Base-by-base conservation (phyloP, 345 rosid genomes). In the Linum lewisii region DNA sequence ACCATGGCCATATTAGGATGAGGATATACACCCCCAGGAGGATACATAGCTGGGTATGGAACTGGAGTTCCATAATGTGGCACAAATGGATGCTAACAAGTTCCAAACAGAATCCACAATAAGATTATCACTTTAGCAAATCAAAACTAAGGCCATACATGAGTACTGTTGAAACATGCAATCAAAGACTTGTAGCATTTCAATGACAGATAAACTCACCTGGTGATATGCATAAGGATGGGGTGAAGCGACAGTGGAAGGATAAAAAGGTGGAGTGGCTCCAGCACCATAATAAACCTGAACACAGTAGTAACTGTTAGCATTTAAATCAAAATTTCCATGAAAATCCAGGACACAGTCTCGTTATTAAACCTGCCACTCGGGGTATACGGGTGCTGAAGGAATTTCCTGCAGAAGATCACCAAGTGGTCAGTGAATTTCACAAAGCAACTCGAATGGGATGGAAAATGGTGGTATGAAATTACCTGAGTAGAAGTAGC, bases 261-360 rank as follows among this genome's bases (percentile, higher is more conserved):
- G 85, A 72, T 81, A 94, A 78, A 79, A 85, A 73, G 86, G 81
- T 1, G 99, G 87, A 38, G 92, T 72, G 60, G 79, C 95, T 65
- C 96, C 99, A 24, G 87, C 81, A 25, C 92, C 88, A 79, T 90
- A 94, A 71, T 84, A 90, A 61, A 95, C 99, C 99, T 89, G 71
- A 61, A 66, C 45, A 72, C 18, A 66, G 74, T 34, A 70, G 57
- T 64, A 61, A 24, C 8, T 18, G 58, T 74, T 53, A 76, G 73
- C 61, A 65, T 26, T 34, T 37, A 60, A 62, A 9, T 60, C 51
- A 19, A 26, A 52, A 44, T 23, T 45, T 47, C 21, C 68, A 50
- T 25, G 38, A 32, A 36, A 34, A 51, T 21, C 29, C 59, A 36
- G 51, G 54, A 67, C 62, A 56, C 34, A 29, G 34, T 1, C 7